Conservation (phyloP, 2,329 filamentous ascomycete genomes). For the Bipolaris sorokiniana region DNA sequence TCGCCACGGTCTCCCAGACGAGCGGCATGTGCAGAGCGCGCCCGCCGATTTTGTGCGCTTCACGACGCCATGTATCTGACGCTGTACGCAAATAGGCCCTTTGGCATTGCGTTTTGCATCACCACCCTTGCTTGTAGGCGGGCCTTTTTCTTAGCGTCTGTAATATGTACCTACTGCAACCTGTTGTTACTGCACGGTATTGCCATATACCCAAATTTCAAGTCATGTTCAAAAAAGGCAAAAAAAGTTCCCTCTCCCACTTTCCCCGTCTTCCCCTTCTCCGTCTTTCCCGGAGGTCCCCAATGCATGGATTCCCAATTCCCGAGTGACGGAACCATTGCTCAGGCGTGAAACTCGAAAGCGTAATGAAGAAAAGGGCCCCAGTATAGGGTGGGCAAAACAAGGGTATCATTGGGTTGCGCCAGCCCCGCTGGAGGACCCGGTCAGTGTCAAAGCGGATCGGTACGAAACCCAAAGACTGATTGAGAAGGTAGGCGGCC, state of each 20-base stretch:
- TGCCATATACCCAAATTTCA: slow-evolving; percentile 20
- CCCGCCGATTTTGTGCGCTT: slow-evolving; percentile 2
- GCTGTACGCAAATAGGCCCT: slow-evolving; percentile 14
- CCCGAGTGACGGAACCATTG: slow-evolving; percentile 5
- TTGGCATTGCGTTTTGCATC: slow-evolving; percentile 9
- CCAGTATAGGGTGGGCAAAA: slow-evolving; percentile 2
- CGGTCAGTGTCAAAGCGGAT: slow-evolving; percentile 21
- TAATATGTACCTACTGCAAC: slow-evolving; percentile 14
- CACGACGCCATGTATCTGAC: slow-evolving; percentile 18
- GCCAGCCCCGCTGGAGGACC: background rate
- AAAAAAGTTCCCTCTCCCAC: background rate
- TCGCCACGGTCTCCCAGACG: slow-evolving; percentile 2
- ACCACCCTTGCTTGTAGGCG: slow-evolving; percentile 1
- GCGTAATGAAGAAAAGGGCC: slow-evolving; percentile 6
- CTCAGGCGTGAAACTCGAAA: slow-evolving; percentile 4
- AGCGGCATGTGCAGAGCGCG: slow-evolving; percentile 7
- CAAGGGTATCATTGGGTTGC: slow-evolving; percentile 6
- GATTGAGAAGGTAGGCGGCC: slow-evolving; percentile 6
- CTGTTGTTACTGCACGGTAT: slow-evolving; percentile 2
- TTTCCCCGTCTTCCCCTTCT: too few species aligned
- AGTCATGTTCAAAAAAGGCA: slow-evolving; percentile 8
- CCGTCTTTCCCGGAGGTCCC: too few species aligned
- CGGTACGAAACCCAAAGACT: slow-evolving; percentile 22
- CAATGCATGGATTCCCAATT: background rate
- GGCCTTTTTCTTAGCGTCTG: slow-evolving; percentile 1